Evolutionary conservation across 441 rosid genomes (phyloP), one percentile per base, ranked within the genome.

Genomic region (Heliophila coronopifolia): DNA sequence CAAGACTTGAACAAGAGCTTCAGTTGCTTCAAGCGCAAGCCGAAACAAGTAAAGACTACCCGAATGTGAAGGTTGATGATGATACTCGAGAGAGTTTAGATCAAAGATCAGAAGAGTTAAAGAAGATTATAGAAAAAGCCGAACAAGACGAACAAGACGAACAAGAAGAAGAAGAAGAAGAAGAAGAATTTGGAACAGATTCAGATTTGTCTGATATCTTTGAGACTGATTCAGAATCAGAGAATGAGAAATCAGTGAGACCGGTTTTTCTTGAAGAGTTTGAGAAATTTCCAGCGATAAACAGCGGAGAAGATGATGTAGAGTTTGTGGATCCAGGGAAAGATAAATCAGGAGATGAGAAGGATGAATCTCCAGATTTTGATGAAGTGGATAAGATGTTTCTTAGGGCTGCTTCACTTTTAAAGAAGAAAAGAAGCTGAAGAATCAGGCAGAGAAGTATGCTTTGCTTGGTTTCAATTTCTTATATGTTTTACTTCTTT

Each of bases 351-450:
- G 60, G 25, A 3, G 73, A 51, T 27, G 69, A 72, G 34, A 54
- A 45, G 9, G 73, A 64, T 12, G 68, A 74, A 22, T 68, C 79
- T 1, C 86, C 91, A 6, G 51, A 76, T 36, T 74, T 81, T 41
- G 94, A 87, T 48, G 96, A 91, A 61, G 94, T 87, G 3, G 95
- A 91, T 66, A 66, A 62, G 63, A 65, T 87, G 76, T 87, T 92
- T 78, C 73, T 92, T 16, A 80, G 80, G 6, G 95, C 98, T 32
- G 94, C 94, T 55, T 70, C 77, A 6, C 87, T 79, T 24, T 66
- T 87, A 27, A 84, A 77, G 78, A 77, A 73, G 70, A 81, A 73
- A 67, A 75, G 61, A 59, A 76, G 69, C 62, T 71, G 79, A 72
- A 20, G 37, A 19, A 40, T 39, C 32, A 27, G n/a, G 14, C 11